Conservation (phyloP, 768 basidiomycete species). For the Tricholoma sp. region DNA sequence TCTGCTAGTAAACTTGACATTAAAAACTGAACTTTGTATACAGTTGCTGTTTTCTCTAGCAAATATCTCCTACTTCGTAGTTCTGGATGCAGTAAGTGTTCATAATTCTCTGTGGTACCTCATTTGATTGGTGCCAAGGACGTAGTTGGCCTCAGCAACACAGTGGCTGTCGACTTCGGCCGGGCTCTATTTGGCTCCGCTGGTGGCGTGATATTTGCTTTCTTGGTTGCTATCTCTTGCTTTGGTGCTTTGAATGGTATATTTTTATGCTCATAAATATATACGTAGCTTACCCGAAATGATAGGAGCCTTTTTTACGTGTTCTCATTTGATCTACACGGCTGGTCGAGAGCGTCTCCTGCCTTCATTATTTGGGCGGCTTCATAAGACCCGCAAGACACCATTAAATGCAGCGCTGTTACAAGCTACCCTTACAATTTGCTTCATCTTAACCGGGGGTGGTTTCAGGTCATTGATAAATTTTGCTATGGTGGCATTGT, state of each 20-base stretch:
- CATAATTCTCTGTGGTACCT: not conserved
- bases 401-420: conserved; percentile 86
- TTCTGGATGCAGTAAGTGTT: conserved; percentile 69
- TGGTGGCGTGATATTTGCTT: conserved; percentile 85
- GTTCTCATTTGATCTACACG: conserved; percentile 82
- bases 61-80: conserved; percentile 89
- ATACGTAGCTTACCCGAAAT: conserved; percentile 3
- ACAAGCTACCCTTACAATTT: conserved; percentile 67
- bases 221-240: conserved; percentile 90
- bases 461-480: conserved; percentile 88
- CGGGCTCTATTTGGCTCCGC: conserved; percentile 77
- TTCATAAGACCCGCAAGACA: conserved; percentile 73
- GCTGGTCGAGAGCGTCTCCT: conserved; percentile 87
- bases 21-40: conserved; percentile 2
- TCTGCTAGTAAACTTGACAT: not conserved
- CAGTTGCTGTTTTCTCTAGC: conserved; percentile 75
- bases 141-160: conserved; percentile 75
- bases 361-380: conserved; percentile 74
- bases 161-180: conserved; percentile 90
- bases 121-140: conserved; percentile 26
- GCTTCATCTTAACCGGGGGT: conserved; percentile 82
- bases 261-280: conserved; percentile 6
- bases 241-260: conserved; percentile 90
- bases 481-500: conserved; percentile 82
- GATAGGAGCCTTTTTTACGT: conserved; percentile 65